Base-by-base conservation (phyloP, 2,329 filamentous ascomycete species). In the Hymenoscyphus repandus region DNA sequence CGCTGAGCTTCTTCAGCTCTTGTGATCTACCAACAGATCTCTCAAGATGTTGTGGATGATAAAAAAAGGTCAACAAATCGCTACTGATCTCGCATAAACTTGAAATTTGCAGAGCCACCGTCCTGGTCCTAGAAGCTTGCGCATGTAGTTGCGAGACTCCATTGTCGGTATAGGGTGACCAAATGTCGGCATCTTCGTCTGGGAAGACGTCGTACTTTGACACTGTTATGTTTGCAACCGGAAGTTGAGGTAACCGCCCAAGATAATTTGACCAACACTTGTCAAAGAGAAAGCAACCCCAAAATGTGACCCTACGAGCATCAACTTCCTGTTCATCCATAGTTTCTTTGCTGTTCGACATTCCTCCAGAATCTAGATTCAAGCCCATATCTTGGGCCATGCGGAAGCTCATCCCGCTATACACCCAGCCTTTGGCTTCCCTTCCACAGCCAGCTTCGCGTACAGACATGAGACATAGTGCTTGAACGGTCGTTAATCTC, bases 211-310 rank as follows among this genome's bases (percentile, higher is more conserved):
- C 91, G 58, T 90, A 88, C 66, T 92, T 95, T 22, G 89, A 86
- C 1, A 90, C 88, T 32, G 86, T 95, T 61, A 90, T 87, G 6
- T 88, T 87, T 30, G 83, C 82, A 38, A 82, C 84, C 0, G 89
- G 85, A 10, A 97, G 74, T 67, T 96, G 92, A 10, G 93, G 92
- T 55, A 96, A 76, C 39, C 93, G 85, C 43, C 93, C 92, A 22
- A 97, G 79, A 62, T 97, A 97, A 67, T 96, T 97, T 45, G 91
- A 96, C 91, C 92, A 97, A 68, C 90, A 95, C 76, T 96, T 97
- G 73, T 99, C 93, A 67, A 97, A 95, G n/a, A 96, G 72, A 68
- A 93, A 97, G 67, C 91, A 96, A 6, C 93, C 93, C 93, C 93
- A 97, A 64, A 96, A 97, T 0, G 93, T 97, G 38, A 97, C 85